phyloP scores from a whole-genome alignment of 495 filamentous ascomycete genomes.

The Daldinia bambusicola region DNA sequence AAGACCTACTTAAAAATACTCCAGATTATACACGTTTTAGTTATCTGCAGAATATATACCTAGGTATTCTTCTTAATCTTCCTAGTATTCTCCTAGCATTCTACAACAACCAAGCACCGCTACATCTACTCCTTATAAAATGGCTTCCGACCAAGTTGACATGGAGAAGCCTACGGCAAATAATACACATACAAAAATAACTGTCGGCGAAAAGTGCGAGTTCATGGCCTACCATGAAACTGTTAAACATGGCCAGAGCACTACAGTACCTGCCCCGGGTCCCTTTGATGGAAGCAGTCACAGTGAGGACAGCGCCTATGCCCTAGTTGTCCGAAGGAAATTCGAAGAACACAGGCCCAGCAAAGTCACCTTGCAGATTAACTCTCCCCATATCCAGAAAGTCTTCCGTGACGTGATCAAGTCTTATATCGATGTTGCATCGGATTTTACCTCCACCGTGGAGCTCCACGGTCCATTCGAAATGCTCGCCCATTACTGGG shows the following conservation, averaged over 20 bases:
- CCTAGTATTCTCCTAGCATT: not conserved
- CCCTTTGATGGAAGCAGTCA: conserved; percentile 30
- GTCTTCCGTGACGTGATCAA: conserved; percentile 50
- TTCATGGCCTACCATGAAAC: conserved; percentile 47
- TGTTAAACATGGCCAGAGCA: conserved; percentile 30
- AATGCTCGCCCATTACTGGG: conserved; percentile 49
- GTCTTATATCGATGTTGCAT: conserved; percentile 53
- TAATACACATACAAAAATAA: not conserved
- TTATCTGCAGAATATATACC: not conserved
- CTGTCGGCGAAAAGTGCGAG: conserved; percentile 38
- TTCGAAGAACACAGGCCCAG: conserved; percentile 43
- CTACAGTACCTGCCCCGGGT: conserved; percentile 21
- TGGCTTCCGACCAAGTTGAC: not conserved
- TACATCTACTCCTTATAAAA: not conserved
- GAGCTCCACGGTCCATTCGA: conserved; percentile 45
- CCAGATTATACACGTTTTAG: not conserved
- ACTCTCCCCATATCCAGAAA: conserved; percentile 56
- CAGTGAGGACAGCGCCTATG: conserved; percentile 45
- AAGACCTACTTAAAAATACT: not conserved
- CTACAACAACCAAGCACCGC: not conserved
- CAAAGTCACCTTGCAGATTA: conserved; percentile 53
- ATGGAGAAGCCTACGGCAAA: conserved; percentile 10
- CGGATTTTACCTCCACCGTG: conserved; percentile 48
- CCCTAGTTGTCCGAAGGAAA: conserved; percentile 50
- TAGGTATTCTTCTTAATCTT: not conserved